Evolutionary conservation across 2,329 filamentous ascomycete genomes (phyloP).

Genomic region (Monilinia laxa): DNA sequence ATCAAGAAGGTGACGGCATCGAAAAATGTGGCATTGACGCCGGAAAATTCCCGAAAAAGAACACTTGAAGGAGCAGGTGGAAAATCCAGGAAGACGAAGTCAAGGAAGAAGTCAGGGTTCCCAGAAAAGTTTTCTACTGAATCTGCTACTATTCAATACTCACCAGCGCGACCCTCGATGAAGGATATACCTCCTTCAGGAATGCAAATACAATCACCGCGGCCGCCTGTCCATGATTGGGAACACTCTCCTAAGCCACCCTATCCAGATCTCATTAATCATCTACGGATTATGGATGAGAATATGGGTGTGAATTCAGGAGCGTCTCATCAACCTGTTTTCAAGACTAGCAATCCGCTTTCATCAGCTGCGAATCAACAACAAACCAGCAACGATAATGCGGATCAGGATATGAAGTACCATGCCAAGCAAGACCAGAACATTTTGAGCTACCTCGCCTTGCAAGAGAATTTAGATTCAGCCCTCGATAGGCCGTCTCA

Average conservation of each 20-base stretch:
- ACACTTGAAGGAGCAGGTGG: background rate
- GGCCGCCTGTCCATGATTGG: background rate
- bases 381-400: background rate
- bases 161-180: background rate
- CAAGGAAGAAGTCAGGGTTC: conserved; percentile 2
- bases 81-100: conserved; percentile 1
- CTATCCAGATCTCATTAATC: conserved; percentile 2
- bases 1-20: background rate
- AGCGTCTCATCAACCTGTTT: background rate
- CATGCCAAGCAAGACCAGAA: background rate
- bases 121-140: background rate
- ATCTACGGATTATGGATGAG: conserved; percentile 9
- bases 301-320: conserved; percentile 1
- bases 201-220: background rate
- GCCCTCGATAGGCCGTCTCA: background rate
- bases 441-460: background rate
- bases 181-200: background rate
- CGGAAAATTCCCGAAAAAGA: background rate
- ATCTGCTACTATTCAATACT: background rate
- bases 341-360: background rate
- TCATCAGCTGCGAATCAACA: background rate
- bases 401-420: background rate
- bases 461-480: background rate
- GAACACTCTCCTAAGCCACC: background rate
- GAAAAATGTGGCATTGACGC: background rate